Percentiles rank a stretch among this genome's conserved stretches.
phyloP scores from a whole-genome alignment of 1,284 basidiomycete species.

The Anthracocystis walkeri region DNA sequence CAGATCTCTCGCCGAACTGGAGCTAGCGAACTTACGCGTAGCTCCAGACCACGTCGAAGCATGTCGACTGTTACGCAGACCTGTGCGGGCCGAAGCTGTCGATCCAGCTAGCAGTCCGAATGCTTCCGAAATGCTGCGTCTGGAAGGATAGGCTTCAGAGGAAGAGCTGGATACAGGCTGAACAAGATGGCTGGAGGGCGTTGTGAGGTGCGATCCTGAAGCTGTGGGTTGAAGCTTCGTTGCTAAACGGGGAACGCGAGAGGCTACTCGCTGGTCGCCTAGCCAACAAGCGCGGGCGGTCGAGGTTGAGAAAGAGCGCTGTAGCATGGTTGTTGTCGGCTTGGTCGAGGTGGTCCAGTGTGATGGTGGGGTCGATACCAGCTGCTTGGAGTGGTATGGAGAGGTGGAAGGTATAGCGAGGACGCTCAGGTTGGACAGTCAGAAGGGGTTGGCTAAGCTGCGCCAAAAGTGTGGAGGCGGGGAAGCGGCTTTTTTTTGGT shows the following conservation, averaged over 20 bases:
- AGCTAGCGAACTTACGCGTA: slow-evolving; percentile 15
- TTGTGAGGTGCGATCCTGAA: neutral
- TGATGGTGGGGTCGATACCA: neutral
- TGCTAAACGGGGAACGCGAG: slow-evolving; percentile 33
- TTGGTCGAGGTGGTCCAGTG: neutral
- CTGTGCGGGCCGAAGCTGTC: slow-evolving; percentile 28
- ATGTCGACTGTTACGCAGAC: slow-evolving; percentile 21
- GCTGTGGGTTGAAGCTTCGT: slow-evolving; percentile 12
- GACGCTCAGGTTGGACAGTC: neutral
- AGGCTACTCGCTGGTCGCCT: slow-evolving; percentile 43
- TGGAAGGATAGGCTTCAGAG: slow-evolving; percentile 11
- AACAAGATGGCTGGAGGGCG: neutral
- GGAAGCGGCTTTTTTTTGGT: slow-evolving; percentile 2
- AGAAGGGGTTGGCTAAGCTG: slow-evolving; percentile 2
- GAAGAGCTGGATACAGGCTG: neutral
- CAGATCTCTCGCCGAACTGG: slow-evolving; percentile 12
- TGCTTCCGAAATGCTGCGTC: slow-evolving; percentile 30
- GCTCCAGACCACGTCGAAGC: slow-evolving; percentile 25
- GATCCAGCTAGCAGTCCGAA: slow-evolving; percentile 40
- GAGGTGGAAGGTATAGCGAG: neutral
- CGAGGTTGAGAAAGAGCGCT: slow-evolving; percentile 33
- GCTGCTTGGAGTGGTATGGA: neutral
- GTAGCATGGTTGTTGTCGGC: slow-evolving; percentile 11
- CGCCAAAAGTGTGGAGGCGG: slow-evolving; percentile 19
- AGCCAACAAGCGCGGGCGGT: slow-evolving; percentile 17